phyloP scores from a whole-genome alignment of 805 yeast genomes.

The Pichia paraexigua region DNA sequence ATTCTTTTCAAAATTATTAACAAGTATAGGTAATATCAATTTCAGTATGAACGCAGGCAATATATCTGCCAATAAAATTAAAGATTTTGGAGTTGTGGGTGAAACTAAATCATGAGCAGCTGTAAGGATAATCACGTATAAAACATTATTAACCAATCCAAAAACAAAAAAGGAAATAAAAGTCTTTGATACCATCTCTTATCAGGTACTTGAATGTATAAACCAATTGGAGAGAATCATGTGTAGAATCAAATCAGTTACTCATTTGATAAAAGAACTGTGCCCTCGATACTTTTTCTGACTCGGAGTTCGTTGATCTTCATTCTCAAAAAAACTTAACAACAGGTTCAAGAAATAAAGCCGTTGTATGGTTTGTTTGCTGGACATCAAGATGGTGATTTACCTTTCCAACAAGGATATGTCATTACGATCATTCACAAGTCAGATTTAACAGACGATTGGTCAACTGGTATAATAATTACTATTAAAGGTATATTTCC shows the following conservation, averaged over 20 bases:
- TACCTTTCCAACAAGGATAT: too few relatives aligned
- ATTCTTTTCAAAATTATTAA: constrained; percentile 19
- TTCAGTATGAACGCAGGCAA: constrained; percentile 74
- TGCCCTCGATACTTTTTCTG: neutral
- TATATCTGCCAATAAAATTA: constrained; percentile 80
- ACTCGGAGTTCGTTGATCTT: neutral
- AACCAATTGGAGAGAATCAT: neutral
- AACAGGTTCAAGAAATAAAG: too few relatives aligned
- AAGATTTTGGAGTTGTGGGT: constrained; percentile 71
- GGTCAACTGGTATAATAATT: too few relatives aligned
- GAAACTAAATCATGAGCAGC: constrained; percentile 94
- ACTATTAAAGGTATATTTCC: too few relatives aligned
- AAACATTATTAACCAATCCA: constrained; percentile 80
- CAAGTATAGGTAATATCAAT: constrained; percentile 67
- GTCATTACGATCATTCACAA: too few relatives aligned
- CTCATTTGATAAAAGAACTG: too few relatives aligned
- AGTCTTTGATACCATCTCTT: neutral
- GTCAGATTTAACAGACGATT: too few relatives aligned
- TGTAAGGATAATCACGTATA: constrained; percentile 83
- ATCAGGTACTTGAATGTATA: neutral
- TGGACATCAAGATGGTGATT: too few relatives aligned
- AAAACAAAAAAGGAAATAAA: constrained; percentile 58
- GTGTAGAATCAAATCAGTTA: too few relatives aligned
- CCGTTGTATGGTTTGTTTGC: too few relatives aligned
- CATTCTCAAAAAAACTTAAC: too few relatives aligned